phyloP scores from a whole-genome alignment of 2,329 filamentous ascomycete species.

The Aspergillus udagawae region DNA sequence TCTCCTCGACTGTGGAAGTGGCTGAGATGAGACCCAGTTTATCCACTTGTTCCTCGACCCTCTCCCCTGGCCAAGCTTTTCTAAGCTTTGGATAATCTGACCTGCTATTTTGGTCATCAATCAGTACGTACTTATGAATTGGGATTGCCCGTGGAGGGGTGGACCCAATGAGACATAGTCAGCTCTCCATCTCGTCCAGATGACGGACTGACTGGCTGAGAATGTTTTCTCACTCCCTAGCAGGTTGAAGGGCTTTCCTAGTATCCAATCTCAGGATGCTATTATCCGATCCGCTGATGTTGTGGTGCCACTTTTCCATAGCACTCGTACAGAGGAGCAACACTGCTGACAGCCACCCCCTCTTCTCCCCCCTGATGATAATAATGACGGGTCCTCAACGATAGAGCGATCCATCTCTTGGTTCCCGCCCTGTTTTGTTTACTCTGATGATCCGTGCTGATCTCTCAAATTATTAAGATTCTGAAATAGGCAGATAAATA shows the following conservation, averaged over 20 bases:
- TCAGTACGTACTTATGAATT: neutral
- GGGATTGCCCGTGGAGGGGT: neutral
- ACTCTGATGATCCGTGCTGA: neutral
- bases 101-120: neutral
- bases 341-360: neutral
- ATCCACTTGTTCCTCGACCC: neutral
- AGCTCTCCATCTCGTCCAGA: neutral
- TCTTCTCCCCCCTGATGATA: neutral
- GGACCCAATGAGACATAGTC: neutral
- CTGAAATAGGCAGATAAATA: neutral
- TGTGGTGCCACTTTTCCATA: neutral
- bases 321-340: too few relatives aligned
- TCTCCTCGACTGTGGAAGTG: neutral
- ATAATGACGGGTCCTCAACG: too few relatives aligned
- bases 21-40: neutral
- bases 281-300: neutral
- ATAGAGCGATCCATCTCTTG: too few relatives aligned
- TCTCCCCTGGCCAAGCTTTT: slow-evolving; percentile 16
- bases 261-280: neutral
- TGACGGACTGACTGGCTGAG: neutral
- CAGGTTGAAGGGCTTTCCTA: neutral
- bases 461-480: neutral
- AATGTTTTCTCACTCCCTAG: neutral
- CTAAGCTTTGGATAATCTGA: slow-evolving; percentile 15
- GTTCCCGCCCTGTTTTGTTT: neutral